These are phyloP conservation scores for Megacollybia marginata DNA, from an alignment of 768 basidiomycete genomes.

Conservation along the genomic window DNA sequence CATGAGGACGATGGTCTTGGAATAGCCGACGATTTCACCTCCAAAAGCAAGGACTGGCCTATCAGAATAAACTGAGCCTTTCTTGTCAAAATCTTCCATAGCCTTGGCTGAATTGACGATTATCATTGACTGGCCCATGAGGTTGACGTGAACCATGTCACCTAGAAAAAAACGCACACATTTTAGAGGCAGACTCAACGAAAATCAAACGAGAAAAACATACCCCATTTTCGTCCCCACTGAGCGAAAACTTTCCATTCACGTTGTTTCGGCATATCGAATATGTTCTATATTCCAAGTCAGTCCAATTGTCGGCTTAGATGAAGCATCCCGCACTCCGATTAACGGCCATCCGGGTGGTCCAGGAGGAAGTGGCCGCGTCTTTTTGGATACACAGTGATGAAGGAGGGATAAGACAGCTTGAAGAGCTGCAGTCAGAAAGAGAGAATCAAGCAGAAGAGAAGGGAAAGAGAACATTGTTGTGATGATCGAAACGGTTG, in stretches of 20 bases:
- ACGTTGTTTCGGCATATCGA: constrained; percentile 34
- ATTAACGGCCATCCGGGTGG: no score
- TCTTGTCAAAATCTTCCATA: constrained; percentile 41
- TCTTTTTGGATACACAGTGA: no score
- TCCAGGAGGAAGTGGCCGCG: no score
- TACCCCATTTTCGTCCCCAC: constrained; percentile 48
- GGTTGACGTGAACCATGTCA: constrained; percentile 27
- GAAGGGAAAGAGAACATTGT: no score
- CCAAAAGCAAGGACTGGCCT: constrained; percentile 43
- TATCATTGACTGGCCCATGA: constrained; percentile 39
- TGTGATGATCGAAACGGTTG: no score
- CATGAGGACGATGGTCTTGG: constrained; percentile 37
- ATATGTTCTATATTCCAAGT: constrained; percentile 29
- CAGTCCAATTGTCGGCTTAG: no score
- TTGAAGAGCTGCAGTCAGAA: no score
- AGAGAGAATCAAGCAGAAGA: no score
- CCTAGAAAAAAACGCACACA: constrained; percentile 16
- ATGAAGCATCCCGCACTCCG: no score
- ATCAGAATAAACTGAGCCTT: constrained; percentile 39
- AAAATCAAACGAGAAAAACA: constrained; percentile 4
- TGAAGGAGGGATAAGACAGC: no score
- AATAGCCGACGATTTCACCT: constrained; percentile 42
- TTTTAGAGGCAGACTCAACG: background rate
- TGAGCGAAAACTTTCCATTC: constrained; percentile 44
- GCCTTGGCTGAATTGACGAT: constrained; percentile 37